Base-by-base conservation (phyloP, 2,329 filamentous ascomycete species). In the Cladosporium sp. region DNA sequence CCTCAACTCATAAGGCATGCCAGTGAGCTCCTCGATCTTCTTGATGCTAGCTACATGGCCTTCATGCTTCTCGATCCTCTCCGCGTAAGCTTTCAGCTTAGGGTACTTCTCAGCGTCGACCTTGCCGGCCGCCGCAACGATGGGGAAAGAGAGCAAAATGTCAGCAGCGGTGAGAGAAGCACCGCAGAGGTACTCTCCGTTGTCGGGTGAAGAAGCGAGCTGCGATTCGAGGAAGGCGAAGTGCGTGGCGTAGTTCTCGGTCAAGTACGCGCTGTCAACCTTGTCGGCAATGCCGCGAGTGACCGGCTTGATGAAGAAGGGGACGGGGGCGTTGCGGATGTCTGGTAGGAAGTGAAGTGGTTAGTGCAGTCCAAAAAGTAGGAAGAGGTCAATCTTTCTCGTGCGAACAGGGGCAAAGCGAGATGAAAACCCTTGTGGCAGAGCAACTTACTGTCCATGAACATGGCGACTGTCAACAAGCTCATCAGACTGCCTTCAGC, bases 401-500 rank as follows among this genome's bases (percentile, higher is more conserved):
- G 25, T 6, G 25, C 6, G 25, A 25, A 6, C 25, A 25, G 6
- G 6, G 25, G 25, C 25, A 25, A 25, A 25, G 25, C 25, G 25
- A 6, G 25, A 3, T 25, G 25, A 6, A 6, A 25, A 25, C 25
- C 25, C 19, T 17, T n/a, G 5, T 7, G 22, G 30, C 15, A 12
- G 34, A 14, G 14, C 15, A 12, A 73, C 80, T 66, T 78, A 81
- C 82, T 76, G 47, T 80, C 70, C 19, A 88, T 76, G 25, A 96
- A 75, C 15, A 94, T 70, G 14, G 80, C 76, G 61, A 90, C 74
- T 1, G 92, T 74, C 62, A 94, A 72, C 50, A 85, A 77, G 0
- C 85, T 82, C 87, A 95, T 94, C 61, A 97, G 75, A 61, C 84
- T 90, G 11, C 92, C 93, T 75, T 97, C 93, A 5, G 84, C 81